A percentile compares a stretch with the other conserved stretches of the same genome.
Conservation (phyloP, 1,139 yeast genomes). For the Geotrichum candidum region DNA sequence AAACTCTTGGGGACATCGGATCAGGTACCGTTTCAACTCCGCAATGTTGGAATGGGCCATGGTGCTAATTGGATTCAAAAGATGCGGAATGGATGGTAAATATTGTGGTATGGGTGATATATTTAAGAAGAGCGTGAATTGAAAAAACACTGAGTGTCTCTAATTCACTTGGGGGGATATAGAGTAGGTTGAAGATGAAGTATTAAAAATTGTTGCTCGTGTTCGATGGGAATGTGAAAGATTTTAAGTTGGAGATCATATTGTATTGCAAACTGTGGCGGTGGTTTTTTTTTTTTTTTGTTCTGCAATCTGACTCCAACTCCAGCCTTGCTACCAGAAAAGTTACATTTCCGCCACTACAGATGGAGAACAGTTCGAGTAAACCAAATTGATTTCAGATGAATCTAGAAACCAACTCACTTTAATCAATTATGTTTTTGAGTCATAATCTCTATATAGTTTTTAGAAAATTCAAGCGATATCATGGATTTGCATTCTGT, state of each 20-base stretch:
- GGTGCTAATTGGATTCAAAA: background rate
- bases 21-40: slow-evolving; percentile 27
- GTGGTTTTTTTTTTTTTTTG: background rate
- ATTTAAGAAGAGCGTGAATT: background rate
- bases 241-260: background rate
- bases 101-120: background rate
- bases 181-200: background rate
- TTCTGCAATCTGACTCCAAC: background rate
- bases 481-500: no score
- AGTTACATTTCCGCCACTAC: no score
- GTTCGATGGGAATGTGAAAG: background rate
- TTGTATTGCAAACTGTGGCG: background rate
- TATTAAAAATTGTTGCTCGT: background rate
- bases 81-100: background rate
- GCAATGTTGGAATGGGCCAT: slow-evolving; percentile 7
- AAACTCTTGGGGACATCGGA: slow-evolving; percentile 28
- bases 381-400: no score
- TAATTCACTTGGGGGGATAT: background rate
- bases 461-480: no score
- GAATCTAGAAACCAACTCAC: no score
- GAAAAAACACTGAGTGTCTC: background rate
- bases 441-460: no score
- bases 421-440: no score
- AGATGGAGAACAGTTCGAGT: no score
- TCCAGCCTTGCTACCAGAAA: no score